Evolutionary conservation across 2,329 filamentous ascomycete genomes (phyloP).

Genomic region (Macroventuria anomochaeta): DNA sequence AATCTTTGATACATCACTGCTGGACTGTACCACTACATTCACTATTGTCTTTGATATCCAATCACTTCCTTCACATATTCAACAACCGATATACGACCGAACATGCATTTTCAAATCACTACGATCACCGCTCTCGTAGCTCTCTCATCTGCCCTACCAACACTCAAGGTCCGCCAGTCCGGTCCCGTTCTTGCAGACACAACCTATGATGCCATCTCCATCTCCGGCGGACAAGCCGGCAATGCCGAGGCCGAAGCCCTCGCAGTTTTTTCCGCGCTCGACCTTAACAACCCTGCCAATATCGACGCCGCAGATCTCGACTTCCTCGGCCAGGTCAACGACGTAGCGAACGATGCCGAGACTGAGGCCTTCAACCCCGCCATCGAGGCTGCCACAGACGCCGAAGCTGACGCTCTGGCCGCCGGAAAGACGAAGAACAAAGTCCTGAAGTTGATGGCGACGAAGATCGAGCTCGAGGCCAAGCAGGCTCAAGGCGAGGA

Average conservation of each 20-base stretch:
- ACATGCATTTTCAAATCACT: constrained; percentile 40
- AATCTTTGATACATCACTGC: constrained; percentile 27
- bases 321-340: constrained; percentile 61
- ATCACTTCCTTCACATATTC: not conserved
- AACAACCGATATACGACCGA: constrained; percentile 4
- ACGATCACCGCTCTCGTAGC: constrained; percentile 38
- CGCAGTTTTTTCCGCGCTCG: constrained; percentile 61
- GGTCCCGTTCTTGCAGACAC: constrained; percentile 37
- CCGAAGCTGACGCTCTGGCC: constrained; percentile 53
- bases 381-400: constrained; percentile 56
- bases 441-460: constrained; percentile 63
- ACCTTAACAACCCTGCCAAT: constrained; percentile 54
- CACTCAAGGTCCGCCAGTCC: constrained; percentile 29
- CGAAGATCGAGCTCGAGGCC: constrained; percentile 60
- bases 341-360: constrained; percentile 63
- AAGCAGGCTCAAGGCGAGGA: constrained; percentile 61
- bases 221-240: constrained; percentile 60
- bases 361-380: constrained; percentile 61
- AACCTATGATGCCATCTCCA: constrained; percentile 53
- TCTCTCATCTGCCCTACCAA: constrained; percentile 34
- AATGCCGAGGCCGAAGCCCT: constrained; percentile 62
- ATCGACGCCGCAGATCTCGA: constrained; percentile 58
- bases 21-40: constrained; percentile 31
- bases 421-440: constrained; percentile 68
- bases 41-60: not conserved